These are phyloP conservation scores for Scheffersomyces stambukii DNA, from an alignment of 1,139 yeast genomes.

Conservation along the genomic window DNA sequence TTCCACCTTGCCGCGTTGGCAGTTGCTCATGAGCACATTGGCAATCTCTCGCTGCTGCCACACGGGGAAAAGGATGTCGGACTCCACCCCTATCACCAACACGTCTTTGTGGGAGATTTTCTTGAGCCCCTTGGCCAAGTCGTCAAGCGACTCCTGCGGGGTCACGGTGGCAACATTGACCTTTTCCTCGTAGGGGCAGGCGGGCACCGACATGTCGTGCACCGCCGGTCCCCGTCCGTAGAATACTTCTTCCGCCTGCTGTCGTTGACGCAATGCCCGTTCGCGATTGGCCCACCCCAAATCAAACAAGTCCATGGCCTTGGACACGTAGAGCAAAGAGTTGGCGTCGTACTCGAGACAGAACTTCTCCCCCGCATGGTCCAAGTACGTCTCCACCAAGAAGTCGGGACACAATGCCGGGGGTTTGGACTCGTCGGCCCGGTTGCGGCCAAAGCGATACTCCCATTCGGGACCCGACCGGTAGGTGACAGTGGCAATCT, in stretches of 20 bases:
- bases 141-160: constrained; percentile 53
- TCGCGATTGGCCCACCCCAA: constrained; percentile 51
- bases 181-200: constrained; percentile 54
- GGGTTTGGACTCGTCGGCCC: constrained; percentile 73
- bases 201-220: constrained; percentile 37
- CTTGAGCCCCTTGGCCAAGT: constrained; percentile 61
- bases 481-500: constrained; percentile 90
- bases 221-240: constrained; percentile 6
- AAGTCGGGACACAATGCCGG: constrained; percentile 95
- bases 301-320: constrained; percentile 94
- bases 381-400: constrained; percentile 84
- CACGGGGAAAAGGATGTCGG: constrained; percentile 86
- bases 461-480: constrained; percentile 99
- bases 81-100: constrained; percentile 84
- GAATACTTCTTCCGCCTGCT: constrained; percentile 28
- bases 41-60: constrained; percentile 91
- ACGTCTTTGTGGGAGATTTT: constrained; percentile 62
- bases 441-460: constrained; percentile 78
- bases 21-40: constrained; percentile 45
- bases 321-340: constrained; percentile 78
- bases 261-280: constrained; percentile 39
- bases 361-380: constrained; percentile 93
- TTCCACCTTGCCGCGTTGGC: constrained; percentile 31
- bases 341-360: constrained; percentile 90
- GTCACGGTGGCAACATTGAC: constrained; percentile 31